Conservation (phyloP, 23 red algal genomes). For the Cyanidium caldarium region DNA sequence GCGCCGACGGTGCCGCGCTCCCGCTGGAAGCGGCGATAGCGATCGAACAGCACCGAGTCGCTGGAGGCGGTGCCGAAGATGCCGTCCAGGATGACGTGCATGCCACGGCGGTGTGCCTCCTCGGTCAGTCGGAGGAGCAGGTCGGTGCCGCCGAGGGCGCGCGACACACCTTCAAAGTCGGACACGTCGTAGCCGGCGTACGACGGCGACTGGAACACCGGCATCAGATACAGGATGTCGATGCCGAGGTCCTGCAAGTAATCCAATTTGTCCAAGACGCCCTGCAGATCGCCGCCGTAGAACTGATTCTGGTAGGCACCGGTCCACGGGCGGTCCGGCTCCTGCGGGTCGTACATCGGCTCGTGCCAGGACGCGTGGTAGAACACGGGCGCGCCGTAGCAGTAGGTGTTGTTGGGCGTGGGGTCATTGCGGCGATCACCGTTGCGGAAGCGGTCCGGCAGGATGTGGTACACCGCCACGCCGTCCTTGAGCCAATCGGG, state of each 20-base stretch:
- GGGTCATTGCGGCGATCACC: too few species aligned
- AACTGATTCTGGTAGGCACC: slow-evolving; percentile 8
- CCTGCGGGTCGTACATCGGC: background rate
- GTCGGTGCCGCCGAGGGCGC: background rate
- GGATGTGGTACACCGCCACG: too few species aligned
- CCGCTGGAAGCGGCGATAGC: too few species aligned
- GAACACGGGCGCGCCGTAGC: background rate
- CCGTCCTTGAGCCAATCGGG: too few species aligned
- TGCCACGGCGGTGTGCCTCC: too few species aligned
- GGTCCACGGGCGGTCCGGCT: background rate
- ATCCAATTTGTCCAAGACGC: background rate
- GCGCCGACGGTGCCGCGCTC: too few species aligned
- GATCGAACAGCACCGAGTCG: too few species aligned
- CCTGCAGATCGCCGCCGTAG: slow-evolving; percentile 5
- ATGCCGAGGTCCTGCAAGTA: background rate
- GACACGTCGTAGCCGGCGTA: slow-evolving; percentile 4
- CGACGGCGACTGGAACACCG: background rate
- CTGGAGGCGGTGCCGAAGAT: too few species aligned
- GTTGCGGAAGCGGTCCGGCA: too few species aligned
- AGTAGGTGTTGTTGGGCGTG: too few species aligned
- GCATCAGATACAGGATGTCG: slow-evolving; percentile 7
- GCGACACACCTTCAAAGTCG: background rate
- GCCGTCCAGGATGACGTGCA: too few species aligned
- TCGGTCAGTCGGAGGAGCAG: too few species aligned
- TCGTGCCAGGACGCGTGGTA: background rate